Evolutionary conservation across 2,329 filamentous ascomycete species (phyloP), one percentile per base, ranked within the genome.

Genomic region (Neonectria faginata): DNA sequence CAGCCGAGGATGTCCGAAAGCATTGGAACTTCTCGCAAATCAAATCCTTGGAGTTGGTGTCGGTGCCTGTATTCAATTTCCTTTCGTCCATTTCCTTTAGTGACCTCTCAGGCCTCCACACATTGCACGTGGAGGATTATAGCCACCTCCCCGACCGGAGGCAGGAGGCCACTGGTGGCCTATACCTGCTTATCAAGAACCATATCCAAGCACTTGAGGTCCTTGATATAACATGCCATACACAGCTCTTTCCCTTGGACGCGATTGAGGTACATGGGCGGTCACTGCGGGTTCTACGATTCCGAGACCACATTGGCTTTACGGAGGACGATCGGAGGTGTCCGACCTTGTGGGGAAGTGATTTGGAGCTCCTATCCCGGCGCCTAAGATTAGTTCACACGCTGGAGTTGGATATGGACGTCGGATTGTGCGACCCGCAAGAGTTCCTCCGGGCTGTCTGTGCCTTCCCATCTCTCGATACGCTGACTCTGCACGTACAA

Each of bases 21-120:
- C 82, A 85, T 61, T 86, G 83, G 83, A 78, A 84, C 68, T 80
- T 86, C 64, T 81, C 81, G 5, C 67, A 66, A n/a, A 76, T 86
- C 29, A 71, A 75, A 22, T 77, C 74, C 2, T 76, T 86, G 8
- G 73, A 79, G 31, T 75, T 85, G 36, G 67, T 81, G 27, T 80
- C 80, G 27, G 80, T 85, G 5, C 83, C 84, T 1, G 67, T 82
- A 12, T 79, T 76, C 66, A 78, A 79, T 45, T 85, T 86, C 52
- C 76, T 86, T 11, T 66, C 68, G 8, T 83, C 83, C 0, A 75
- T 85, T 6, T 66, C 71, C 6, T 78, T 81, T 20, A 20, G 62
- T 4, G 73, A 81, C 42, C 74, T 86, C 36, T 65, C 70, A 5
- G 65, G 69, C 3, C 74, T 86, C 1, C 75, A 76, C 12, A 74